These are phyloP conservation scores for Skeletonema marinoi DNA, from an alignment of 108 stramenopile species.

Conservation along the genomic window DNA sequence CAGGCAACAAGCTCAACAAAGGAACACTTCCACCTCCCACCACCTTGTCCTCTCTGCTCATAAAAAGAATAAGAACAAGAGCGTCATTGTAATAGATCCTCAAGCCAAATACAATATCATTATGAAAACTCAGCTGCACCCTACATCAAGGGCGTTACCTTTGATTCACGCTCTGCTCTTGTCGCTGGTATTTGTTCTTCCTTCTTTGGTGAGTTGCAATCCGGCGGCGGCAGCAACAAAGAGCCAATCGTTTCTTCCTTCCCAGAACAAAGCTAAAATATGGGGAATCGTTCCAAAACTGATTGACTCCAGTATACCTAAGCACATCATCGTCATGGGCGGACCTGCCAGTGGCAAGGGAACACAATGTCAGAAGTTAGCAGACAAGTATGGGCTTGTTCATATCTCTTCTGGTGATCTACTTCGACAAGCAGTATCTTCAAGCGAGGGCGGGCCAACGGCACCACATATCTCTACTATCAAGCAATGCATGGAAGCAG, in stretches of 20 bases:
- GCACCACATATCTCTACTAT: conserved; percentile 9
- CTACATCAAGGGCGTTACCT: background rate
- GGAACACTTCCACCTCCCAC: too few relatives aligned
- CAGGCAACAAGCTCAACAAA: too few relatives aligned
- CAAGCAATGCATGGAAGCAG: conserved; percentile 58
- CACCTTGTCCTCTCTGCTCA: too few relatives aligned
- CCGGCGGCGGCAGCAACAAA: background rate
- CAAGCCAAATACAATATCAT: background rate
- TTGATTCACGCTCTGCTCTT: background rate
- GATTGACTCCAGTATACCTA: conserved; percentile 2
- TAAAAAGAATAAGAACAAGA: too few relatives aligned
- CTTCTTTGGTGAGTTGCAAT: background rate
- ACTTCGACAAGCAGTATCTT: conserved; percentile 72
- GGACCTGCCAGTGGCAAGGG: conserved; percentile 90
- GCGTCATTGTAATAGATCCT: background rate
- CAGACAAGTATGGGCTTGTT: conserved; percentile 70
- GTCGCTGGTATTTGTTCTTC: background rate
- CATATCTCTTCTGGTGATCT: conserved; percentile 91
- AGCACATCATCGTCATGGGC: conserved; percentile 82
- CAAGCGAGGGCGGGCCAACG: conserved; percentile 14
- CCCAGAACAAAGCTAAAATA: background rate
- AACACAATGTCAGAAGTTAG: conserved; percentile 85
- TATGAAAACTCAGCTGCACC: background rate
- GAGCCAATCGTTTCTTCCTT: background rate
- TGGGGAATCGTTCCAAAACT: background rate